These are phyloP conservation scores for Euphorbia corollata DNA, from an alignment of 441 rosid genomes.

Conservation along the genomic window DNA sequence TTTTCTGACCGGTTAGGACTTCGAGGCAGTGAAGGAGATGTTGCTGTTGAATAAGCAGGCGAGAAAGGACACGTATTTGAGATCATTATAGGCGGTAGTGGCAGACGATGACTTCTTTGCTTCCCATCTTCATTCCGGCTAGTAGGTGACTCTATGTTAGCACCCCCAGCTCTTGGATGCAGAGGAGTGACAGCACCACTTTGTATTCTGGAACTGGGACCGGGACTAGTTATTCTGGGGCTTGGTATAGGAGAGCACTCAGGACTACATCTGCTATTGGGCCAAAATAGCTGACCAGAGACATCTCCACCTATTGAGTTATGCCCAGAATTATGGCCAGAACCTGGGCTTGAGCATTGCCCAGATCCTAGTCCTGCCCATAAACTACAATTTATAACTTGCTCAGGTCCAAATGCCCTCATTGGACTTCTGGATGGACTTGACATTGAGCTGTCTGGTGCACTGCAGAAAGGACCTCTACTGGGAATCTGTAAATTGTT, in stretches of 20 bases:
- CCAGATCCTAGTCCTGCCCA: conserved; percentile 48
- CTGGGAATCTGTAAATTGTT: conserved; percentile 64
- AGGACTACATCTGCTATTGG: conserved; percentile 82
- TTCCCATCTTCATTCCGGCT: conserved; percentile 59
- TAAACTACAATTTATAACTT: conserved; percentile 48
- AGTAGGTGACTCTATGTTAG: conserved; percentile 49
- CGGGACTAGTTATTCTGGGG: conserved; percentile 90
- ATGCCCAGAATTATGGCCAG: conserved; percentile 89
- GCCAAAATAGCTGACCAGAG: conserved; percentile 88
- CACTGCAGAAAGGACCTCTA: conserved; percentile 54
- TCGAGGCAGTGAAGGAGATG: conserved; percentile 78
- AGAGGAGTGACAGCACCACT: conserved; percentile 89
- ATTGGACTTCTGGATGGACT: conserved; percentile 98
- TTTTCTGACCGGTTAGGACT: conserved; percentile 76
- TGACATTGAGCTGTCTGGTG: conserved; percentile 90
- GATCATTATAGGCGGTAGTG: conserved; percentile 69
- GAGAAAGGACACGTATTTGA: conserved; percentile 63
- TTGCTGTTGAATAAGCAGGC: conserved; percentile 60
- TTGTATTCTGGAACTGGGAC: conserved; percentile 83
- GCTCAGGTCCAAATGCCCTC: conserved; percentile 60
- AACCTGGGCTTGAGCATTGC: conserved; percentile 96
- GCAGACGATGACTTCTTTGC: conserved; percentile 69
- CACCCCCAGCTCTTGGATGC: conserved; percentile 72
- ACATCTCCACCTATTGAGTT: conserved; percentile 91
- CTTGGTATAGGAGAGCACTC: conserved; percentile 95